These are phyloP conservation scores for Aspergillus sp. DNA, from an alignment of 2,329 filamentous ascomycete genomes.

Conservation along the genomic window DNA sequence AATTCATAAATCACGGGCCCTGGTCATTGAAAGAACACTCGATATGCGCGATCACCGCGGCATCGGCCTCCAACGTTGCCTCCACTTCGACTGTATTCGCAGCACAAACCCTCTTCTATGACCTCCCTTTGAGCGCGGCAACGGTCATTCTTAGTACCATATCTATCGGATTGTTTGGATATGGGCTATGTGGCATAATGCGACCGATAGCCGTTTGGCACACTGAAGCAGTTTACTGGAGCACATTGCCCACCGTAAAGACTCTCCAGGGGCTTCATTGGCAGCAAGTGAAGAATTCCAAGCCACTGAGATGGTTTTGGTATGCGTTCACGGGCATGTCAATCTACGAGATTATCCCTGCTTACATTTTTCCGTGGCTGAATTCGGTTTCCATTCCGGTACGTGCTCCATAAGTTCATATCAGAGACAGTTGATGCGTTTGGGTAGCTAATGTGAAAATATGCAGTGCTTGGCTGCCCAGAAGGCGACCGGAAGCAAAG, in stretches of 20 bases:
- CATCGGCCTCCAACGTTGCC: conserved; percentile 52
- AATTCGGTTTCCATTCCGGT: neutral
- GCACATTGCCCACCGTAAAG: conserved; percentile 24
- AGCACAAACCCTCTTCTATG: neutral
- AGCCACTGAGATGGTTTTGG: neutral
- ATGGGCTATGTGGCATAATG: conserved; percentile 54
- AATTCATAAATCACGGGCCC: conserved; percentile 52
- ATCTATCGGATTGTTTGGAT: conserved; percentile 58
- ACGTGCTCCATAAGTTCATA: too few species aligned
- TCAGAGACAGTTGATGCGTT: neutral
- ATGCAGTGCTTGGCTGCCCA: neutral
- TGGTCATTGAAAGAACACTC: conserved; percentile 60
- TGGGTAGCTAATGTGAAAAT: neutral
- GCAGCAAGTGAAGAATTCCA: neutral
- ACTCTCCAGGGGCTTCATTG: neutral
- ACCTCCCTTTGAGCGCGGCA: conserved; percentile 2
- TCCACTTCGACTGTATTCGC: conserved; percentile 24
- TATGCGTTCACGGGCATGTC: neutral
- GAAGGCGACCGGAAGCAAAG: neutral
- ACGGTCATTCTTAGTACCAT: conserved; percentile 53
- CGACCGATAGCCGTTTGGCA: conserved; percentile 58
- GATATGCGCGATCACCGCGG: conserved; percentile 55
- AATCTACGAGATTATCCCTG: neutral
- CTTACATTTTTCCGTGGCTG: neutral
- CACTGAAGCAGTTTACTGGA: conserved; percentile 59